Evolutionary conservation across 1,284 basidiomycete species (phyloP), one percentile per base, ranked within the genome.

Genomic region (Microbotryum violaceum): DNA sequence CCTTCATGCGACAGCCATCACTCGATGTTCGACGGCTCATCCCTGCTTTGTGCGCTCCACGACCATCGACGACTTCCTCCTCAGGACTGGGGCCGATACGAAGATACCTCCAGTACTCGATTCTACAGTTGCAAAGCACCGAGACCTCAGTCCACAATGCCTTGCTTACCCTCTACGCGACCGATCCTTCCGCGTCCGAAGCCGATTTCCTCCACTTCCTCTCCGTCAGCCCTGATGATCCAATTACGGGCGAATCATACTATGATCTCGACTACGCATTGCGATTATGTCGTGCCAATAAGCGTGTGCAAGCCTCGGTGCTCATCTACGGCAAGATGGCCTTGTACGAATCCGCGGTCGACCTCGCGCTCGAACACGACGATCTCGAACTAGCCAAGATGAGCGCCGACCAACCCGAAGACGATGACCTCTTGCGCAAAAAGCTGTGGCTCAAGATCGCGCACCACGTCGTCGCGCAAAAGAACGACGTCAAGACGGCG

Each of bases 271-370:
- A 98, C 77, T 98, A 97, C 73, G 96, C 94, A 0, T 75, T 99
- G 62, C 84, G 96, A 10, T 77, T 96, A 51, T 98, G 93, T 78
- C 91, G 90, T 72, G 63, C 70, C 20, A 81, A 87, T 49, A 84
- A 85, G 6, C 81, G 89, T 53, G 89, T 85, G 33, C 89, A 93
- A 70, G 85, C 94, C 2, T 97, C 93, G 74, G 91, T 98, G 49
- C 87, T 91, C 71, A 94, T 99, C 61, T 98, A 97, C 76, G 89
- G 91, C 10, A 92, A 96, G 78, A 94, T 99, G 91, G 92, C 91
- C 0, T 77, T 97, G 55, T 97, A 87, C 79, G 96, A 98, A 78
- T 89, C 89, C 70, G 92, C 90, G 63, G 94, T 99, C 23, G 92
- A 97, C 74, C 81, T 98, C 45, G 96, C 96, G 0, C 79, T 99